phyloP scores from a whole-genome alignment of 2,329 filamentous ascomycete genomes.

The Fusarium palustre region DNA sequence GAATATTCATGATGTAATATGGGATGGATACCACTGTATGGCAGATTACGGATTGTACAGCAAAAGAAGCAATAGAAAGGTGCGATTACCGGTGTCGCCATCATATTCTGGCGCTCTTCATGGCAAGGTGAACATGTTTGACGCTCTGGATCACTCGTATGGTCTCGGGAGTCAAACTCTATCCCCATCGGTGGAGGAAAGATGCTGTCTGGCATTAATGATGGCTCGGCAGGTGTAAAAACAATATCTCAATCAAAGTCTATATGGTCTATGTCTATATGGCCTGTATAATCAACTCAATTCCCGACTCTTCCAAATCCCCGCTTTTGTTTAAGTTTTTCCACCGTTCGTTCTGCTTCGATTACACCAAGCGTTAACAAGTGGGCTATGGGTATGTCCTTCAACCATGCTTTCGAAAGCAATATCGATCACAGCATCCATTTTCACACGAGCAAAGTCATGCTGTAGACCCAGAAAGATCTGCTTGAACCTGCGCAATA shows the following conservation, averaged over 20 bases:
- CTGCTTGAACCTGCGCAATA: conserved; percentile 10
- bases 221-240: too few species aligned
- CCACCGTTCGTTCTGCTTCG: not conserved
- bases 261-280: conserved; percentile 4
- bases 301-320: not conserved
- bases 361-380: not conserved
- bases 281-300: too few species aligned
- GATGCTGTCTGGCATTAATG: too few species aligned
- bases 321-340: not conserved
- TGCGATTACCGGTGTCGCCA: conserved; percentile 3
- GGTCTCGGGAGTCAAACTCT: too few species aligned
- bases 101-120: not conserved
- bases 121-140: not conserved
- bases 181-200: too few species aligned
- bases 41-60: conserved; percentile 41
- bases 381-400: not conserved
- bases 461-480: not conserved
- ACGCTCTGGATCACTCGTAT: too few species aligned
- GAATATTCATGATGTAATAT: conserved; percentile 46
- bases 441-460: not conserved
- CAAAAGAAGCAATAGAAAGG: conserved; percentile 39
- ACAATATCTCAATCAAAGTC: not conserved
- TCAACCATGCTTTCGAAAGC: not conserved
- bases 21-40: conserved; percentile 46
- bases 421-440: conserved; percentile 12